A percentile compares a stretch with the other conserved stretches of the same genome.
These are phyloP conservation scores for Miscanthus sacchariflorus DNA, from an alignment of 202 grass and related monocot genomes.

Conservation along the genomic window DNA sequence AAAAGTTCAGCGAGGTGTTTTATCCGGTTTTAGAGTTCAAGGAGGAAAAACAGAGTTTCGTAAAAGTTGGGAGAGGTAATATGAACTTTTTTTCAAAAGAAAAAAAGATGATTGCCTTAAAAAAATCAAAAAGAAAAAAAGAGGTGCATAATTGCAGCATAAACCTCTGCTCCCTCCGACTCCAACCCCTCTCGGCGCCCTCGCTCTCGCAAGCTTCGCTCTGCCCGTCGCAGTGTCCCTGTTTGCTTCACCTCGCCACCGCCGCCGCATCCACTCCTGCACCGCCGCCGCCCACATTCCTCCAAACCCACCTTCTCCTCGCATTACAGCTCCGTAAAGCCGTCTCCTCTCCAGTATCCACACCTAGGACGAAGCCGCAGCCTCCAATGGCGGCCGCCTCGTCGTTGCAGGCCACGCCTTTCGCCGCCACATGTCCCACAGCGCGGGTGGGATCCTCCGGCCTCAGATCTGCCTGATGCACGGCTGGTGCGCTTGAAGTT, in stretches of 20 bases:
- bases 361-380: too few species aligned
- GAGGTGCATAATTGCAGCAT: not conserved
- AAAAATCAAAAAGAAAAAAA: not conserved
- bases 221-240: not conserved
- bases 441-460: not conserved
- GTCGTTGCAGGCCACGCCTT: not conserved
- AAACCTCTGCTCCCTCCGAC: not conserved
- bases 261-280: not conserved
- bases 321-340: not conserved
- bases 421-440: not conserved
- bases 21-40: too few species aligned
- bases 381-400: not conserved
- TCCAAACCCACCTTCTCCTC: not conserved
- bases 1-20: too few species aligned
- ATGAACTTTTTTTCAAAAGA: not conserved
- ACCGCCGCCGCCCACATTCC: not conserved
- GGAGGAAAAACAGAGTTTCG: too few species aligned
- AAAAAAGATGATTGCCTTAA: too few species aligned
- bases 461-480: conserved; percentile 25
- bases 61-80: too few species aligned
- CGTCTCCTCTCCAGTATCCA: not conserved
- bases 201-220: not conserved
- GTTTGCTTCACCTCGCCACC: not conserved
- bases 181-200: not conserved
- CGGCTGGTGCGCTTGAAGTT: not conserved